Conservation (phyloP, 768 basidiomycete genomes). For the Mycena rebaudengoi region DNA sequence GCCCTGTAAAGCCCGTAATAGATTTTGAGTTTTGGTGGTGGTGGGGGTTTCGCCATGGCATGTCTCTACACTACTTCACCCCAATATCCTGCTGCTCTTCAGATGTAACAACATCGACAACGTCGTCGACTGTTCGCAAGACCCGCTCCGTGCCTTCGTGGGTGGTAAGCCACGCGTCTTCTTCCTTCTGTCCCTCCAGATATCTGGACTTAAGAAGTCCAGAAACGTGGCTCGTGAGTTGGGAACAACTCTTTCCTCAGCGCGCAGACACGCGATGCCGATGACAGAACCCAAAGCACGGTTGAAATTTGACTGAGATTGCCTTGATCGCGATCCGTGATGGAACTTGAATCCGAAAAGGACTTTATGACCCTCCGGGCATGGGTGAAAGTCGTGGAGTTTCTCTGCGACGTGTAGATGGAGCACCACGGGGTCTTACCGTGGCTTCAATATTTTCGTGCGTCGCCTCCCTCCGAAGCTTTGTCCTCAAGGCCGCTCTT, state of each 20-base stretch:
- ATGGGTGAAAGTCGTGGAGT: slow-evolving; percentile 82
- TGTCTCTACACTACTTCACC: slow-evolving; percentile 68
- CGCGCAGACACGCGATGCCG: slow-evolving; percentile 84
- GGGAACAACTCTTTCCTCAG: slow-evolving; percentile 88
- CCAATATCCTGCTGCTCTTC: slow-evolving; percentile 54
- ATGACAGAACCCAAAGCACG: slow-evolving; percentile 86
- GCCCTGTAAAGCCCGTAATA: too few species aligned
- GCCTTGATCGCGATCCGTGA: slow-evolving; percentile 70
- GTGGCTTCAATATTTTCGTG: slow-evolving; percentile 75
- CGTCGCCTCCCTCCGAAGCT: slow-evolving; percentile 70
- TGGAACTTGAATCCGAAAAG: slow-evolving; percentile 48
- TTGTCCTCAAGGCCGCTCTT: slow-evolving; percentile 70
- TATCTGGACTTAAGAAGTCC: slow-evolving; percentile 87
- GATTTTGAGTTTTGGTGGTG: too few species aligned
- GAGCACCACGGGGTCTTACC: slow-evolving; percentile 82
- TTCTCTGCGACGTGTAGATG: slow-evolving; percentile 92
- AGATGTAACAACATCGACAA: slow-evolving; percentile 76
- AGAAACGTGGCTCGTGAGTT: slow-evolving; percentile 88
- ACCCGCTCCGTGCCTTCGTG: slow-evolving; percentile 94
- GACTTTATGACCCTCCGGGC: slow-evolving; percentile 62
- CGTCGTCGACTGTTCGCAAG: slow-evolving; percentile 80
- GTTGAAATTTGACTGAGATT: too few species aligned
- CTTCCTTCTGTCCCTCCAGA: slow-evolving; percentile 64
- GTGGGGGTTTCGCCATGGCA: too few species aligned
- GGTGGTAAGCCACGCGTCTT: slow-evolving; percentile 82